These are phyloP conservation scores for Hordeum pubiflorum DNA, from an alignment of 202 grass and related monocot genomes.

Conservation along the genomic window DNA sequence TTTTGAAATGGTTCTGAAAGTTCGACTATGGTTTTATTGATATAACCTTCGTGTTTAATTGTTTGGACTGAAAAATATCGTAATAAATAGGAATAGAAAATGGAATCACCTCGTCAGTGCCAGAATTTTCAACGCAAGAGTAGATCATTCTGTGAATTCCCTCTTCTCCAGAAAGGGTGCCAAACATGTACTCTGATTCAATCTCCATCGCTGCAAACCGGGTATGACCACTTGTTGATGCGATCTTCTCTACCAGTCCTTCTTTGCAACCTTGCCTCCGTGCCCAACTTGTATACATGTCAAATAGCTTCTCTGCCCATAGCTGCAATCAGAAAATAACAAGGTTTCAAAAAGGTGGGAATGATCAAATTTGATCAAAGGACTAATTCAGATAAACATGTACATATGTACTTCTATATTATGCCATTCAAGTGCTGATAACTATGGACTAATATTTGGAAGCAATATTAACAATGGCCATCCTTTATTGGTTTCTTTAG, in stretches of 20 bases:
- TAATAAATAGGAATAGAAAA: constrained; percentile 19
- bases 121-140: constrained; percentile 32
- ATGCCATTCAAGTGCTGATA: not conserved
- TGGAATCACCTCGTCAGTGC: constrained; percentile 49
- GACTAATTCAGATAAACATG: not conserved
- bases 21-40: not conserved
- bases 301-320: constrained; percentile 71
- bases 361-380: not conserved
- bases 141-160: constrained; percentile 73
- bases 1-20: not conserved
- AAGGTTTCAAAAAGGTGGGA: not conserved
- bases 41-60: not conserved
- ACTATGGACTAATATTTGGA: not conserved
- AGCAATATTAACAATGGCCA: not conserved
- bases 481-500: not conserved
- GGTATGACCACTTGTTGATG: constrained; percentile 39
- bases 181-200: constrained; percentile 91
- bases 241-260: constrained; percentile 54
- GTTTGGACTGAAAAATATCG: not conserved
- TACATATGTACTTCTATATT: not conserved
- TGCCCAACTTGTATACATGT: constrained; percentile 82
- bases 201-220: constrained; percentile 52
- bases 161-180: constrained; percentile 85
- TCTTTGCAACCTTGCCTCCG: constrained; percentile 60
- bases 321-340: constrained; percentile 30